phyloP scores from a whole-genome alignment of 345 rosid species.

The Brassica juncea region DNA sequence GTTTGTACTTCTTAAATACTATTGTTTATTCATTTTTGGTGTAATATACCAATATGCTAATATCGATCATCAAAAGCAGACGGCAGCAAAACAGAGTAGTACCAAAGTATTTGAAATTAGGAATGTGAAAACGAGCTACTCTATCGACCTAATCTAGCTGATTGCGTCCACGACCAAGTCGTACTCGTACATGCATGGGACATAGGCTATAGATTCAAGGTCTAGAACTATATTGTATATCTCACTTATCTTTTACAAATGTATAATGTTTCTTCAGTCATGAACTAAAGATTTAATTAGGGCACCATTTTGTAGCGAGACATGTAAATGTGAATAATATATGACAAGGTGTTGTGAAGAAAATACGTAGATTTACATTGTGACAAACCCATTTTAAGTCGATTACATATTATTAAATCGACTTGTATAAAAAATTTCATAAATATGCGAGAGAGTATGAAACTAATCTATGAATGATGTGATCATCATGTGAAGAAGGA shows the following conservation, averaged over 20 bases:
- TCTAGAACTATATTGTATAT: background rate
- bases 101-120: background rate
- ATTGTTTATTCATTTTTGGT: slow-evolving; percentile 8
- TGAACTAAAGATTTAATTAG: background rate
- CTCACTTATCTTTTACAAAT: background rate
- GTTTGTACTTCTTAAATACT: background rate
- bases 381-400: too few relatives aligned
- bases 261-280: background rate
- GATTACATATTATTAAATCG: too few relatives aligned
- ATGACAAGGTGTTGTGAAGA: too few relatives aligned
- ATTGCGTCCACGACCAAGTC: background rate
- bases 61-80: background rate
- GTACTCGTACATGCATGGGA: background rate
- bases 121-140: background rate
- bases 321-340: background rate
- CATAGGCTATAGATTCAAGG: background rate
- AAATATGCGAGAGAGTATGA: too few relatives aligned
- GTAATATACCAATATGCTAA: background rate
- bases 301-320: background rate
- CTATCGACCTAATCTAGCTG: background rate
- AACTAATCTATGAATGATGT: too few relatives aligned
- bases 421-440: too few relatives aligned
- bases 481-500: too few relatives aligned
- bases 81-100: background rate
- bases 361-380: background rate